Evolutionary conservation across 1,284 basidiomycete genomes (phyloP).

Genomic region (Leccinum solheimii): DNA sequence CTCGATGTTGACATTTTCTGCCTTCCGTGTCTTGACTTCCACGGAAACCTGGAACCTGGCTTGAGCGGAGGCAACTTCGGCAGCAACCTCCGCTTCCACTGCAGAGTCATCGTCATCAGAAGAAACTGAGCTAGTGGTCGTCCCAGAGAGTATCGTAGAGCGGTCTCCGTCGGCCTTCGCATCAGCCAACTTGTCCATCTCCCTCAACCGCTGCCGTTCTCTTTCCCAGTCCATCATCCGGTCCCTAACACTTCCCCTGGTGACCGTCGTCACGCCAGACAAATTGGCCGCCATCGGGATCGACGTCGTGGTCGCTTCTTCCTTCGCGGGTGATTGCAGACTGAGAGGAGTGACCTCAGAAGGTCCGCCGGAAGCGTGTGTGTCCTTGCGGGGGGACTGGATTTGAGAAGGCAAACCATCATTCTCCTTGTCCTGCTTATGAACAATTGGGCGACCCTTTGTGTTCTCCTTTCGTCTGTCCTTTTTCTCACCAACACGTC

Average conservation of each 20-base stretch:
- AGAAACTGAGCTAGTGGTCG: constrained; percentile 17
- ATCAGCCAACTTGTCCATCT: constrained; percentile 30
- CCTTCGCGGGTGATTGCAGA: constrained; percentile 11
- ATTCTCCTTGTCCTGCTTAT: constrained; percentile 34
- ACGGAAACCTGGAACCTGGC: constrained; percentile 4
- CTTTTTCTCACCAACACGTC: constrained; percentile 17
- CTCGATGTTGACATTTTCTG: not conserved
- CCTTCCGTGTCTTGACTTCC: constrained; percentile 21
- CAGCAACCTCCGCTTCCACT: constrained; percentile 35
- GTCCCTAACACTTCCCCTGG: constrained; percentile 39
- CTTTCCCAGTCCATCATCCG: constrained; percentile 41
- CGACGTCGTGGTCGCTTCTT: constrained; percentile 8
- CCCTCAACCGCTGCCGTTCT: constrained; percentile 35
- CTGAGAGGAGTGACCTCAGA: constrained; percentile 4
- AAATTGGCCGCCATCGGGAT: constrained; percentile 22
- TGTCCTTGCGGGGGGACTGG: constrained; percentile 11
- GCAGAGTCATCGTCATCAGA: constrained; percentile 29
- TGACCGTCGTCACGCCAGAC: constrained; percentile 21
- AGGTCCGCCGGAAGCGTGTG: constrained; percentile 1
- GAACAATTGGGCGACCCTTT: constrained; percentile 8
- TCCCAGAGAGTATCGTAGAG: constrained; percentile 31
- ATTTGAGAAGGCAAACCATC: not conserved
- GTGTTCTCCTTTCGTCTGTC: constrained; percentile 18
- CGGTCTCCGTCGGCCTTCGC: constrained; percentile 23
- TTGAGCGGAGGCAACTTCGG: constrained; percentile 29